phyloP scores from a whole-genome alignment of 441 rosid genomes.

The Arabidopsis lyrata region DNA sequence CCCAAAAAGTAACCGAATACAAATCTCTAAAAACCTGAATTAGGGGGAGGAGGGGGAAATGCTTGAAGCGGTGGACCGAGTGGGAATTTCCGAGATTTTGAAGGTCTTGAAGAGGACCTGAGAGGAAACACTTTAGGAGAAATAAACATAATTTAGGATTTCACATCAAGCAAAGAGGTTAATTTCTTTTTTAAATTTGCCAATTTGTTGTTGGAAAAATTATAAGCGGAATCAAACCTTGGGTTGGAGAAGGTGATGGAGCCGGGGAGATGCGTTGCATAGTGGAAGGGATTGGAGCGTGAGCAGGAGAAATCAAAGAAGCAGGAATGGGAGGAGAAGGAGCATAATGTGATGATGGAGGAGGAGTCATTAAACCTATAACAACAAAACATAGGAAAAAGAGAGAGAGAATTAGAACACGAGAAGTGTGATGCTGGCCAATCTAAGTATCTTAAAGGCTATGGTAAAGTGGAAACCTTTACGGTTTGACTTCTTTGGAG shows the following conservation, averaged over 20 bases:
- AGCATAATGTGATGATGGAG: conserved; percentile 60
- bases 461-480: conserved; percentile 52
- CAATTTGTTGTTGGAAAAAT: background rate
- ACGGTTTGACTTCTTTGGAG: conserved; percentile 57
- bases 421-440: conserved; percentile 6
- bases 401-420: conserved; percentile 19
- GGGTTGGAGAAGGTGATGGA: conserved; percentile 65
- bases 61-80: conserved; percentile 63
- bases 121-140: conserved; percentile 50
- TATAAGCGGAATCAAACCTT: conserved; percentile 47
- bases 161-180: conserved; percentile 31
- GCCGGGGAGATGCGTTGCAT: conserved; percentile 49
- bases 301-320: conserved; percentile 53
- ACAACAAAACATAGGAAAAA: conserved; percentile 39
- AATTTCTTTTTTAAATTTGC: background rate
- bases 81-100: conserved; percentile 60
- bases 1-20: conserved; percentile 6
- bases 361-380: conserved; percentile 58
- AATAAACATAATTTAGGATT: conserved; percentile 43
- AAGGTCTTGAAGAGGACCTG: conserved; percentile 52
- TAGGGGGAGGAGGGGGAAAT: conserved; percentile 97
- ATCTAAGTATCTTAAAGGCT: conserved; percentile 23
- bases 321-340: conserved; percentile 56
- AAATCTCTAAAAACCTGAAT: conserved; percentile 59
- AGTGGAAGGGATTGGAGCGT: conserved; percentile 49